Evolutionary conservation across 768 basidiomycete species (phyloP), one percentile per base, ranked within the genome.

Genomic region (Steccherinum ochraceum): DNA sequence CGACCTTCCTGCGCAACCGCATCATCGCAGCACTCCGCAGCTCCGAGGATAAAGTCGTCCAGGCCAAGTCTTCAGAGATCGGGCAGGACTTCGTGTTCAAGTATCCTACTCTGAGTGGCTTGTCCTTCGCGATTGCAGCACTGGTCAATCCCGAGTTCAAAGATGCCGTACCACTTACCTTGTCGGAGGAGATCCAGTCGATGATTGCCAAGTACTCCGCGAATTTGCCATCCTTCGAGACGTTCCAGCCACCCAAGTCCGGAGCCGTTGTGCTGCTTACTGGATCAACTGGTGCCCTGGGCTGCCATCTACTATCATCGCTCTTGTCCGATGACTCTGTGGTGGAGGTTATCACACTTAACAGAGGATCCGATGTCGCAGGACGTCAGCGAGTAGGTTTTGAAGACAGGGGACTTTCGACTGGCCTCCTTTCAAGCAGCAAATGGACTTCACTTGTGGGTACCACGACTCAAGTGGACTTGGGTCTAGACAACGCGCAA

Each of bases 271-370:
- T 55, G n/a, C 40, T 55, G 2, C 21, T 55, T n/a, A 55, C 53
- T 16, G 53, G 53, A 5, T 50, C 53, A 3, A 55, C 53, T 5
- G 53, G 53, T n/a, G 45, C 24, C 40, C 45, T 55, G 25, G 53
- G 53, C n/a, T 47, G 48, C 4, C 53, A 55, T 23, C 50, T 55
- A 12, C 50, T 55, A 1, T 49, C 50, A 2, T 13, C 2, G 3
- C 47, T 55, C 12, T 27, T 55, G 18, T 39, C 30, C 2, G 50
- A 55, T 12, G 24, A 41, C 1, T 11, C 18, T 20, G 19, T 55
- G 39, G 24, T 11, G 7, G 19, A 39, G 5, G 53, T 55, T n/a
- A 47, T 24, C 24, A 25, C 53, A 12, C 18, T 55, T 2, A 51
- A 55, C 18, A 13, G 53, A 13, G n/a, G n/a, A n/a, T 39, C 27